Evolutionary conservation across 257 asterid species (phyloP).

Genomic region (Solanum neorickii): DNA sequence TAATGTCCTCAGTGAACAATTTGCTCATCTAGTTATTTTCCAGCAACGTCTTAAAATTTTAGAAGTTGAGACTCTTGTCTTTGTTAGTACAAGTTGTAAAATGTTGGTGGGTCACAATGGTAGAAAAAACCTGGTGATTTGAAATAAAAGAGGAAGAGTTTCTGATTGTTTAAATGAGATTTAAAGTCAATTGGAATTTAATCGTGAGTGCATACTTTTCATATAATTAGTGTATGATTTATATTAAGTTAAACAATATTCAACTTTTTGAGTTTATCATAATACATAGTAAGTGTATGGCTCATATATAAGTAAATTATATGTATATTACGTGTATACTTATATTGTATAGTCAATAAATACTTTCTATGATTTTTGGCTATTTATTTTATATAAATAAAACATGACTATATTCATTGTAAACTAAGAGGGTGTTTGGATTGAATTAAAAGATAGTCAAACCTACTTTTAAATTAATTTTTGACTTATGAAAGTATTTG

Average conservation of each 20-base stretch:
- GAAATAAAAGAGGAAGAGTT: neutral
- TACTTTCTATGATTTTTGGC: neutral
- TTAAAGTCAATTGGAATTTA: neutral
- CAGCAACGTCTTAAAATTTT: too few species aligned
- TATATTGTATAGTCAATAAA: neutral
- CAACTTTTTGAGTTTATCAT: neutral
- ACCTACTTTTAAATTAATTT: neutral
- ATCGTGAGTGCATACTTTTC: too few species aligned
- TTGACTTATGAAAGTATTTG: too few species aligned
- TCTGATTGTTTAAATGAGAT: neutral
- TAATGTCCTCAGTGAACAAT: too few species aligned
- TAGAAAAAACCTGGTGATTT: too few species aligned
- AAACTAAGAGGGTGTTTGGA: neutral
- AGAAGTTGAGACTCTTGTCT: too few species aligned
- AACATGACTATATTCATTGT: neutral
- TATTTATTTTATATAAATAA: too few species aligned
- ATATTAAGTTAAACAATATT: too few species aligned
- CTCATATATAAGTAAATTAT: neutral
- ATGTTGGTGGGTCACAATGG: neutral
- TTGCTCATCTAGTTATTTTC: too few species aligned
- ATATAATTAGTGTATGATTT: neutral
- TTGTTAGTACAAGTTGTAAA: too few species aligned
- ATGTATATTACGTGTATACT: neutral
- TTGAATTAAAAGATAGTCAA: neutral
- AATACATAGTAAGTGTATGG: neutral